phyloP scores from a whole-genome alignment of 2,329 filamentous ascomycete species.

The Ophiocordyceps sinensis region DNA sequence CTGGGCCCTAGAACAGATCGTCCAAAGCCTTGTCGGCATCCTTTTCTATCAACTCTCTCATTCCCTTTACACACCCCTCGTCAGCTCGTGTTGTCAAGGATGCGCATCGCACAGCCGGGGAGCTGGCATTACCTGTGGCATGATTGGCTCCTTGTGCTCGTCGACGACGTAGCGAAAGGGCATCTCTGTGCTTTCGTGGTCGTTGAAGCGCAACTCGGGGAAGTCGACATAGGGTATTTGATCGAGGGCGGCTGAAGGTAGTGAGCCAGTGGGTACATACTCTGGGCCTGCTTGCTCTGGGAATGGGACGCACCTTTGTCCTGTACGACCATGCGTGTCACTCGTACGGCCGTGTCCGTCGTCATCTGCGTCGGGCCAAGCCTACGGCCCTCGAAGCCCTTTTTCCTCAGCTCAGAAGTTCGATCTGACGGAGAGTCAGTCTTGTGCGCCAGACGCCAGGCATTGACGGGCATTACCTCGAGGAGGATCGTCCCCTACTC shows the following conservation, averaged over 20 bases:
- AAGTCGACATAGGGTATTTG: constrained; percentile 74
- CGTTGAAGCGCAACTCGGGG: constrained; percentile 78
- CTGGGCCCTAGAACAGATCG: constrained; percentile 55
- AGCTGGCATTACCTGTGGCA: constrained; percentile 60
- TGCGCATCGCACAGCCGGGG: not conserved
- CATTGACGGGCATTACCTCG: constrained; percentile 45
- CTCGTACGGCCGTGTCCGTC: constrained; percentile 89
- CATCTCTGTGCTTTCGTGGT: constrained; percentile 93
- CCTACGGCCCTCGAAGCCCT: constrained; percentile 77
- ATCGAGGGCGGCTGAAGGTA: constrained; percentile 51
- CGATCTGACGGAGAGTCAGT: constrained; percentile 46
- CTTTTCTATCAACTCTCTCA: constrained; percentile 84
- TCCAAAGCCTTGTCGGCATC: constrained; percentile 87
- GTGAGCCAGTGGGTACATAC: not conserved
- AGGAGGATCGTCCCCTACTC: constrained; percentile 76
- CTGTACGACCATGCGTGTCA: constrained; percentile 79
- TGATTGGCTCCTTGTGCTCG: constrained; percentile 62
- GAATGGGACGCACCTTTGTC: constrained; percentile 49
- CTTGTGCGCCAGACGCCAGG: constrained; percentile 1
- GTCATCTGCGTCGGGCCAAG: constrained; percentile 95
- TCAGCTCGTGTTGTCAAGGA: constrained; percentile 8
- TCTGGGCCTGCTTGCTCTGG: not conserved
- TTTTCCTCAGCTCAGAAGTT: constrained; percentile 87
- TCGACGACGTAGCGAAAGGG: constrained; percentile 89
- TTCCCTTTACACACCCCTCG: constrained; percentile 45